These are phyloP conservation scores for Thielaviopsis ethacetica DNA, from an alignment of 2,329 filamentous ascomycete species.

Conservation along the genomic window DNA sequence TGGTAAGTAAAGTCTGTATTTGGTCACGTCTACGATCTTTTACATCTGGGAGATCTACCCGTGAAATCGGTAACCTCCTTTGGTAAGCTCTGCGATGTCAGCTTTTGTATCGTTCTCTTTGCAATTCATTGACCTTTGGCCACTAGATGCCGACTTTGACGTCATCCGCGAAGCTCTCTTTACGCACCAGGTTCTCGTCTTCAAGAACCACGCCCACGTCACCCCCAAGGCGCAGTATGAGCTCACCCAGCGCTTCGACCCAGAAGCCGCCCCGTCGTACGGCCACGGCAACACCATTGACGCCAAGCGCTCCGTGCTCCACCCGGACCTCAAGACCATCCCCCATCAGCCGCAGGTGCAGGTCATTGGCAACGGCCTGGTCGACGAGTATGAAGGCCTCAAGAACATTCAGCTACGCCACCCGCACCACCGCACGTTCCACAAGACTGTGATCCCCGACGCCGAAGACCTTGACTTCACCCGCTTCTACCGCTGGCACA, in stretches of 20 bases:
- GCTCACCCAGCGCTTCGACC: slow-evolving; percentile 59
- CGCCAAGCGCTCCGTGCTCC: slow-evolving; percentile 45
- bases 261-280: slow-evolving; percentile 43
- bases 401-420: slow-evolving; percentile 51
- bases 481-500: slow-evolving; percentile 63
- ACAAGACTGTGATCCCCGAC: slow-evolving; percentile 43
- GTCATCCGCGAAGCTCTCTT: slow-evolving; percentile 50
- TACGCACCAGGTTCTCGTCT: slow-evolving; percentile 49
- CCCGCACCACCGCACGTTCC: slow-evolving; percentile 65
- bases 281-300: slow-evolving; percentile 64
- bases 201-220: slow-evolving; percentile 49
- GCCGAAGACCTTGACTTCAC: slow-evolving; percentile 33
- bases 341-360: slow-evolving; percentile 68
- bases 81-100: slow-evolving; percentile 23
- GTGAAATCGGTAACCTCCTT: slow-evolving; percentile 44
- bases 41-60: slow-evolving; percentile 22
- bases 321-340: slow-evolving; percentile 66
- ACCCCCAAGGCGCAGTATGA: slow-evolving; percentile 58
- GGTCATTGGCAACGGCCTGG: slow-evolving; percentile 60
- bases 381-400: slow-evolving; percentile 55
- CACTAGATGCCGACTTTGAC: slow-evolving; percentile 44
- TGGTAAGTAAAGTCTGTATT: slow-evolving; percentile 27
- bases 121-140: slow-evolving; percentile 13
- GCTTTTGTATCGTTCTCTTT: not conserved
- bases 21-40: not conserved